Conservation (phyloP, 768 basidiomycete genomes). For the Suillus variegatus region DNA sequence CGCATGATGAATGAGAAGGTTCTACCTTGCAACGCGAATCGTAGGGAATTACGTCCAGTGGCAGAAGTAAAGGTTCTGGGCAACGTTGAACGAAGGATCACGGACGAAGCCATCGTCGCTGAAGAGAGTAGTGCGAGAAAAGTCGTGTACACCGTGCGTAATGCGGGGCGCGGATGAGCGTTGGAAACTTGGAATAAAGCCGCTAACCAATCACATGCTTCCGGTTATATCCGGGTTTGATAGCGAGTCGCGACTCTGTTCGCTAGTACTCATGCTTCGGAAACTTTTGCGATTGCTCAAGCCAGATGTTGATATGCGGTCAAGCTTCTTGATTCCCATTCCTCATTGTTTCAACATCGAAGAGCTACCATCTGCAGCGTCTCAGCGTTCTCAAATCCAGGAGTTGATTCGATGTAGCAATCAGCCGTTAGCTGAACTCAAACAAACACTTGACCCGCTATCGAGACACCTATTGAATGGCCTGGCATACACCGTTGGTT, state of each 20-base stretch:
- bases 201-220: slow-evolving; percentile 3
- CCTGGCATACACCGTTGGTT: slow-evolving; percentile 60
- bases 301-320: neutral
- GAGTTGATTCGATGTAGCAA: slow-evolving; percentile 14
- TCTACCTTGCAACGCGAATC: slow-evolving; percentile 45
- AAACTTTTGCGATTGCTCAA: neutral
- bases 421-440: slow-evolving; percentile 18
- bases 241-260: too few relatives aligned
- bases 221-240: neutral
- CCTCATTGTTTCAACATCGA: slow-evolving; percentile 47
- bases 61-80: slow-evolving; percentile 42
- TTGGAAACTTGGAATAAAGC: neutral
- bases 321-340: slow-evolving; percentile 13
- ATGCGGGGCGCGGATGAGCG: neutral
- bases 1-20: neutral
- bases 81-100: slow-evolving; percentile 51
- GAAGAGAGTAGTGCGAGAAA: slow-evolving; percentile 1
- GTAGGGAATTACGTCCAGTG: slow-evolving; percentile 39
- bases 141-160: neutral
- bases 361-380: slow-evolving; percentile 42
- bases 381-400: slow-evolving; percentile 39
- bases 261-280: neutral
- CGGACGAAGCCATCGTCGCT: slow-evolving; percentile 47
- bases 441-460: slow-evolving; percentile 31
- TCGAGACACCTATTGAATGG: slow-evolving; percentile 49